Evolutionary conservation across 805 yeast genomes (phyloP).

Genomic region (Dipodascus albidus): DNA sequence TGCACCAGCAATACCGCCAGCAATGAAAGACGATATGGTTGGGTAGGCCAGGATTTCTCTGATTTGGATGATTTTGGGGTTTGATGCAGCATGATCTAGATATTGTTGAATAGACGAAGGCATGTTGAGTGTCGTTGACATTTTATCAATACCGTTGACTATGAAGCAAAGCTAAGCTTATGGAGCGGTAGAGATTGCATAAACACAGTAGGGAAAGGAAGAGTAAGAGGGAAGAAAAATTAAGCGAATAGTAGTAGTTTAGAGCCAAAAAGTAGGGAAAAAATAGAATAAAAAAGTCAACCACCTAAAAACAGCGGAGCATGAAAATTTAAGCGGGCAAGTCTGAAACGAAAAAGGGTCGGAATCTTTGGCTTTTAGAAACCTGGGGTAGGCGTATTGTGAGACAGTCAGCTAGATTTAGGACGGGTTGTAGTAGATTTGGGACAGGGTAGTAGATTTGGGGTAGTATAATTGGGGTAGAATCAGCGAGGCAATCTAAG

Average conservation of each 20-base stretch:
- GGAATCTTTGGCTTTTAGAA: too few species aligned
- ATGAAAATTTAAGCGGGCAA: too few species aligned
- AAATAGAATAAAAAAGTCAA: neutral
- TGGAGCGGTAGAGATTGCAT: neutral
- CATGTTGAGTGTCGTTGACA: neutral
- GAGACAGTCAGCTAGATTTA: too few species aligned
- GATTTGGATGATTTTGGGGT: neutral
- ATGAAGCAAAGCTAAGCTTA: neutral
- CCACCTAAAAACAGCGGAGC: too few species aligned
- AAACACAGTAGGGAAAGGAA: neutral
- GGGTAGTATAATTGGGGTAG: too few species aligned
- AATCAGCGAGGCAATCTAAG: too few species aligned
- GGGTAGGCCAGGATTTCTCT: constrained; percentile 15
- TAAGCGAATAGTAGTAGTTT: neutral
- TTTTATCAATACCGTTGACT: neutral
- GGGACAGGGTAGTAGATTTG: too few species aligned
- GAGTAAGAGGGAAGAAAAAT: neutral
- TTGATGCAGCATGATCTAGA: neutral
- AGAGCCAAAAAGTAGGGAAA: neutral
- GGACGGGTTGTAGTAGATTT: neutral
- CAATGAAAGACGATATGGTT: constrained; percentile 66
- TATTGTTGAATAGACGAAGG: neutral
- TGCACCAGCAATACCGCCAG: constrained; percentile 96
- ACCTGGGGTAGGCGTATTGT: neutral
- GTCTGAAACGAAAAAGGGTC: too few species aligned